phyloP scores from a whole-genome alignment of 768 basidiomycete genomes.

The Suillus fuscotomentosus region DNA sequence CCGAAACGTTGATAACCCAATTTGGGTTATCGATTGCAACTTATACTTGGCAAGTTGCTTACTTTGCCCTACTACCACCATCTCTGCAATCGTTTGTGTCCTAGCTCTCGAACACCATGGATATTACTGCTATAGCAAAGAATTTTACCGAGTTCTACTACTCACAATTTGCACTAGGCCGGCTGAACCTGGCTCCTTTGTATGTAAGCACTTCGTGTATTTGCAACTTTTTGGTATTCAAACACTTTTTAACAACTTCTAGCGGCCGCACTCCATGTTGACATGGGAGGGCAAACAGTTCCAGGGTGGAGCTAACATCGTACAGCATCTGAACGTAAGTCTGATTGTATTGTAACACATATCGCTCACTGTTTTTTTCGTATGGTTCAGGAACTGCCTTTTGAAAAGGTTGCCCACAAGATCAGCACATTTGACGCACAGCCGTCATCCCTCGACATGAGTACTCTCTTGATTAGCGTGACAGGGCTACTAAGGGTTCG shows the following conservation, averaged over 20 bases:
- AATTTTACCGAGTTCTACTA: constrained; percentile 88
- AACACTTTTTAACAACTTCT: constrained; percentile 22
- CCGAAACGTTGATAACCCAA: constrained; percentile 12
- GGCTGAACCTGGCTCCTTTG: constrained; percentile 54
- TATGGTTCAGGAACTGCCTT: constrained; percentile 62
- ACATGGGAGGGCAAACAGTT: constrained; percentile 69
- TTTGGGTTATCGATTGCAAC: constrained; percentile 11
- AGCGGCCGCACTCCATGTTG: constrained; percentile 85
- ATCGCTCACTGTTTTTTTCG: constrained; percentile 3
- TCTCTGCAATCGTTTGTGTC: constrained; percentile 15
- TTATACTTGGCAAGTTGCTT: neutral
- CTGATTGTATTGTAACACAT: neutral
- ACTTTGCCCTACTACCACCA: constrained; percentile 6
- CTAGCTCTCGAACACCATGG: constrained; percentile 52
- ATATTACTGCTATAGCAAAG: constrained; percentile 70
- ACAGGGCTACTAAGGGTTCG: constrained; percentile 82
- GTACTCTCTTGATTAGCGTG: constrained; percentile 76
- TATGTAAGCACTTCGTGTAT: constrained; percentile 61
- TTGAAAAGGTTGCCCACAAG: constrained; percentile 77
- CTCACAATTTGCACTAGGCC: constrained; percentile 64
- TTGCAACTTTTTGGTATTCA: constrained; percentile 22
- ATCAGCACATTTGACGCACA: constrained; percentile 86
- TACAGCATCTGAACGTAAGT: constrained; percentile 71
- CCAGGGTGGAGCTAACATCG: constrained; percentile 54
- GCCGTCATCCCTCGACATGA: constrained; percentile 61